Percentiles rank a stretch among this genome's conserved stretches.
phyloP scores from a whole-genome alignment of 2,329 filamentous ascomycete genomes.

The Arthroderma sp. region DNA sequence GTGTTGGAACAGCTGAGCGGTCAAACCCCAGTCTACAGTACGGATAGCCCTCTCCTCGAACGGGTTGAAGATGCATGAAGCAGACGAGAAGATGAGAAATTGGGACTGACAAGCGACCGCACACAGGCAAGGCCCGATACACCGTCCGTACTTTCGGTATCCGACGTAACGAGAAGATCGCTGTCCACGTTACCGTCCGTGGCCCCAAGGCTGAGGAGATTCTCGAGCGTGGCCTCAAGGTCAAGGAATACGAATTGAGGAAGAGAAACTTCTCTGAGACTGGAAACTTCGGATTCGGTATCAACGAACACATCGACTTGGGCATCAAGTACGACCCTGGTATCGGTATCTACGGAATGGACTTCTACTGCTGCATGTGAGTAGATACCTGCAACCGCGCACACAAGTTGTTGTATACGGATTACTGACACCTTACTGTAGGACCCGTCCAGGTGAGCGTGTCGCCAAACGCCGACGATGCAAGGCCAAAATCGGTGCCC shows the following conservation, averaged over 20 bases:
- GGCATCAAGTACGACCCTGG: slow-evolving; percentile 99
- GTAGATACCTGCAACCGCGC: slow-evolving; percentile 17
- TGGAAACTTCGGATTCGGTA: slow-evolving; percentile 99
- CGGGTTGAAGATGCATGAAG: not conserved
- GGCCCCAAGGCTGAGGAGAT: slow-evolving; percentile 99
- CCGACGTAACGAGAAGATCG: slow-evolving; percentile 99
- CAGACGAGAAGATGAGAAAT: not conserved
- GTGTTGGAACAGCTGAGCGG: slow-evolving; percentile 98
- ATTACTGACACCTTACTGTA: slow-evolving; percentile 19
- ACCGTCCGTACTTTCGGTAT: slow-evolving; percentile 99
- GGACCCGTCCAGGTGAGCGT: slow-evolving; percentile 94
- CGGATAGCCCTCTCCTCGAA: slow-evolving; percentile 12
- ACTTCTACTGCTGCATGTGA: slow-evolving; percentile 99
- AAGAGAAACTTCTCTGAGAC: slow-evolving; percentile 99
- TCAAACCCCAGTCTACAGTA: slow-evolving; percentile 99
- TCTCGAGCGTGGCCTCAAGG: slow-evolving; percentile 99
- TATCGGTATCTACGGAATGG: slow-evolving; percentile 99
- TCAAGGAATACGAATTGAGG: slow-evolving; percentile 99
- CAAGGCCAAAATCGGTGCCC: slow-evolving; percentile 73
- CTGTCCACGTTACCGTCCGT: slow-evolving; percentile 98
- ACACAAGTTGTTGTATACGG: not conserved
- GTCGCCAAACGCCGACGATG: slow-evolving; percentile 87
- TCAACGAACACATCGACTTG: slow-evolving; percentile 99
- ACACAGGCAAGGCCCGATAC: slow-evolving; percentile 92
- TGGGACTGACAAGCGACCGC: slow-evolving; percentile 14